phyloP scores from a whole-genome alignment of 805 yeast species.

The Candida piceae region DNA sequence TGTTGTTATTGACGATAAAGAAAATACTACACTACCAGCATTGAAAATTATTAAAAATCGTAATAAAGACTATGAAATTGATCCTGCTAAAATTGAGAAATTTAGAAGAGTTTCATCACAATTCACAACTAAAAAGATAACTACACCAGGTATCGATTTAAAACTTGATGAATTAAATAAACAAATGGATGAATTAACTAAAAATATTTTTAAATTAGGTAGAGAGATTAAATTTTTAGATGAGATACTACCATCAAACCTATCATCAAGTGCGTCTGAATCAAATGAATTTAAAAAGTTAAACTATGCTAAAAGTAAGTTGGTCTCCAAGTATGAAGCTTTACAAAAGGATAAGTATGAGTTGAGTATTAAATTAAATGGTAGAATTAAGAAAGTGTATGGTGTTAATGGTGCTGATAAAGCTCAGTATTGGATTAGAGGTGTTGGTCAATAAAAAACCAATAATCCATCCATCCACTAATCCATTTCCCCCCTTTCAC shows the following conservation, averaged over 20 bases:
- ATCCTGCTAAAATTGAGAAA: constrained; percentile 14
- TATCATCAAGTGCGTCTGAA: constrained; percentile 12
- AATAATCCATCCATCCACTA: no score
- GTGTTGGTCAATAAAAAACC: no score
- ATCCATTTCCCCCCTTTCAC: no score
- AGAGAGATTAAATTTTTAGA: constrained; percentile 28
- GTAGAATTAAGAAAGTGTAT: constrained; percentile 23
- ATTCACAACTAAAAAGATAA: constrained; percentile 21
- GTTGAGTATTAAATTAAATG: constrained; percentile 25
- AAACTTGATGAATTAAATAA: constrained; percentile 16
- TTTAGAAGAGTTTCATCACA: constrained; percentile 23
- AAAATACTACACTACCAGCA: constrained; percentile 6
- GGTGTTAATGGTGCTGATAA: constrained; percentile 31
- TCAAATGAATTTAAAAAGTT: constrained; percentile 24
- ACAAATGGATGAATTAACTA: constrained; percentile 14
- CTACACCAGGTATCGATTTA: constrained; percentile 7
- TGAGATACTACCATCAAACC: constrained; percentile 20
- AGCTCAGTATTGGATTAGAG: constrained; percentile 55
- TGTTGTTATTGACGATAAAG: not conserved
- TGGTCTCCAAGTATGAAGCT: constrained; percentile 24
- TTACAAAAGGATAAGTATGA: constrained; percentile 27
- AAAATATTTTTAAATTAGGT: constrained; percentile 24
- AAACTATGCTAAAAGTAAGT: constrained; percentile 24
- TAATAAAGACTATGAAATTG: constrained; percentile 9
- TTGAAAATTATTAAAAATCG: constrained; percentile 18